Percentiles rank a stretch among this genome's conserved stretches.
phyloP scores from a whole-genome alignment of 305 asterid genomes.

The Coffea humblotiana region DNA sequence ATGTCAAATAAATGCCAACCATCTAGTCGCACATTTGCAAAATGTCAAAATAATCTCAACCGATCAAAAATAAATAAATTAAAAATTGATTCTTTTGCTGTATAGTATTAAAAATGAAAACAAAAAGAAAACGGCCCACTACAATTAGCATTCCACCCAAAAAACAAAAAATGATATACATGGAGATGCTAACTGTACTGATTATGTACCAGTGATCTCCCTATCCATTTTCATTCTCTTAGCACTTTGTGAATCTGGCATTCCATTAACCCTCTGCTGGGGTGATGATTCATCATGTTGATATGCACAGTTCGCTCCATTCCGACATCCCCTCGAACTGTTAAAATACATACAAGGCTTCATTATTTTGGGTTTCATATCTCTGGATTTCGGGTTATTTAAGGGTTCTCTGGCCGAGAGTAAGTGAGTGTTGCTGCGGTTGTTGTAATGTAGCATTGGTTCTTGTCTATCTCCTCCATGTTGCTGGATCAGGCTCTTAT shows the following conservation, averaged over 20 bases:
- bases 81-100: conserved; percentile 26
- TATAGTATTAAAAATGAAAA: background rate
- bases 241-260: conserved; percentile 56
- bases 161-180: conserved; percentile 36
- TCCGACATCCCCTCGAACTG: conserved; percentile 80
- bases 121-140: conserved; percentile 5
- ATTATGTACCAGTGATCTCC: conserved; percentile 69
- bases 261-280: conserved; percentile 48
- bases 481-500: conserved; percentile 77
- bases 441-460: conserved; percentile 33
- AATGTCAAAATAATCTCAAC: background rate
- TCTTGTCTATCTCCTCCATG: conserved; percentile 80
- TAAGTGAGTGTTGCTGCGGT: conserved; percentile 37
- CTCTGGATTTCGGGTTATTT: conserved; percentile 47
- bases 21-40: background rate
- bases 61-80: conserved; percentile 20
- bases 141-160: conserved; percentile 19
- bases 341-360: conserved; percentile 86
- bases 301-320: conserved; percentile 71
- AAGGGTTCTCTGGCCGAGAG: conserved; percentile 42
- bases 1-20: background rate
- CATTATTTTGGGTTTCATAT: conserved; percentile 67
- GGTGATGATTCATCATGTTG: conserved; percentile 57
- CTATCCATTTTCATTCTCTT: conserved; percentile 87
- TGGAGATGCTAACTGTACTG: conserved; percentile 25